Conservation (phyloP, 441 rosid genomes). For the Populus tomentosa region DNA sequence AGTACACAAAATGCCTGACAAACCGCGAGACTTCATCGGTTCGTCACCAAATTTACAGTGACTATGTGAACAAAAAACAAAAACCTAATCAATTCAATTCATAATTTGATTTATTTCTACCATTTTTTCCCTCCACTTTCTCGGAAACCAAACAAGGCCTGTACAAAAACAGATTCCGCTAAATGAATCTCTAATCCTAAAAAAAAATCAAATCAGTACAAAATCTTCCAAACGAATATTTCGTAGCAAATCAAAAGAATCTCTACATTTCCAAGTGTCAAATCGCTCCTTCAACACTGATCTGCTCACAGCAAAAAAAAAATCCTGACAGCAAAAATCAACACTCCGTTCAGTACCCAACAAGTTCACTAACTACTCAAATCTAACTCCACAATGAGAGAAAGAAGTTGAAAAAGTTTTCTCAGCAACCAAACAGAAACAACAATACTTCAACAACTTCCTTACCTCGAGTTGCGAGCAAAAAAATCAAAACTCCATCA, state of each 20-base stretch:
- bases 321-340: background rate
- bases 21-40: background rate
- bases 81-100: background rate
- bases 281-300: constrained; percentile 24
- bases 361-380: background rate
- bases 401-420: background rate
- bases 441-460: background rate
- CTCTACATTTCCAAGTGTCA: constrained; percentile 1
- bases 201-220: constrained; percentile 1
- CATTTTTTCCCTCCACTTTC: background rate
- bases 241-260: background rate
- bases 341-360: background rate
- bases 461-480: constrained; percentile 30
- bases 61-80: background rate
- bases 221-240: background rate
- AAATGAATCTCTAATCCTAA: background rate
- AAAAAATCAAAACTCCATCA: constrained; percentile 40
- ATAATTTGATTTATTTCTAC: background rate
- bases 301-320: constrained; percentile 24
- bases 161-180: background rate
- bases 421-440: constrained; percentile 30
- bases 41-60: background rate
- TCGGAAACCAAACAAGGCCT: background rate
- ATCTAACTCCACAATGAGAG: background rate
- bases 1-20: background rate